Base-by-base conservation (phyloP, 768 basidiomycete genomes). In the Tulasnella calospora region DNA sequence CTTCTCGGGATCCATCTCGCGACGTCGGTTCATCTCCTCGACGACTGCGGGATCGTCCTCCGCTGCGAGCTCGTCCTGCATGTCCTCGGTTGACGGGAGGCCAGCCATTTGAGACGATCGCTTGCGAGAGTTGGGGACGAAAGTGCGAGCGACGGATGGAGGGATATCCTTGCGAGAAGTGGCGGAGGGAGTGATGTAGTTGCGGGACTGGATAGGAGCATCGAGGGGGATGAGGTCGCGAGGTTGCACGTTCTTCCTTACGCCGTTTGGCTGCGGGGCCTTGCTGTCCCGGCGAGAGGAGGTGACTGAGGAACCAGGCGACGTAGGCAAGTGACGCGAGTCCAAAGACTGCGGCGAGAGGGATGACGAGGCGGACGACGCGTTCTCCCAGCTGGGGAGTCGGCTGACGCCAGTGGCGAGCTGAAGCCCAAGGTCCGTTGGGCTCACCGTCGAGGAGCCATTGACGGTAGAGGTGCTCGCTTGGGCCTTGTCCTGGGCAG, bases 111-210 rank as follows among this genome's bases (percentile, higher is more conserved):
- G 85, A 77, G 85, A 85, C 0, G 88, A 86, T 23, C 89, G 84
- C 78, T 82, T 81, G 61, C 80, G 74, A 5, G 69, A 78, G 19
- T 9, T 71, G 15, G 75, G 75, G 9, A 76, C 75, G 40, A 76
- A 76, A 6, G 73, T 79, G 46, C 79, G 57, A 17, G 72, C 75
- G 27, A 80, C 88, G 81, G 92, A 92, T 46, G 89, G 90, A 0
- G 94, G 93, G 27, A 94, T 83, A 47, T 90, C 90, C 85, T 94
- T 95, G 74, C 91, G 88, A 17, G 94, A 94, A 0, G 95, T 96
- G 1, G 87, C 83, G 0, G 93, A 94, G 0, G 92, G 90, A 0
- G 87, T 88, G 23, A 89, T 81, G 82, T 95, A 96, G n/a, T 88
- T 88, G 80, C 94, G 90, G 0, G 88, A 67, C 82, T 96, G 94